Evolutionary conservation across 495 filamentous ascomycete species (phyloP).

Genomic region (Neurospora hispaniola): DNA sequence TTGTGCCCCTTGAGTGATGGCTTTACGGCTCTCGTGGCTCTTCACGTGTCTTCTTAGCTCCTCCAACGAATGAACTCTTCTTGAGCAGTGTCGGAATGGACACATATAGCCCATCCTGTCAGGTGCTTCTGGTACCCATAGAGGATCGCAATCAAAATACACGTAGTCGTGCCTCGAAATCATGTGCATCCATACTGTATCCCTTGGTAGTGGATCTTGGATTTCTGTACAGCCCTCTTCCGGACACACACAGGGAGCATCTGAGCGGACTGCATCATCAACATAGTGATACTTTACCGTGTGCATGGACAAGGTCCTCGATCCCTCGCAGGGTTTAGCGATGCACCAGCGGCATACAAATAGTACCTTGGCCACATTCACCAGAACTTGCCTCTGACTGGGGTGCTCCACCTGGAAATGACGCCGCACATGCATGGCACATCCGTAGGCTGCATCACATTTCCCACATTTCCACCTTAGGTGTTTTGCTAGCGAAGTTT

Average conservation of each 20-base stretch:
- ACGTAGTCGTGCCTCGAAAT: background rate
- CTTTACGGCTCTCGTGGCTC: background rate
- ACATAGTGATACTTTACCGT: too few species aligned
- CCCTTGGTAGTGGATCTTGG: background rate
- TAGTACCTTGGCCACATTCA: too few species aligned
- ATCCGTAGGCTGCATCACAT: background rate
- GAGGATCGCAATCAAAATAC: background rate
- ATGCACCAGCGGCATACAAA: background rate
- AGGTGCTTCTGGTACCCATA: background rate
- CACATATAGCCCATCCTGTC: background rate
- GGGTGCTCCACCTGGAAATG: background rate
- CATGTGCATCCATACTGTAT: background rate
- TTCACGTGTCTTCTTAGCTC: background rate
- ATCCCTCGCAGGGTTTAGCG: too few species aligned
- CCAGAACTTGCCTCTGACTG: too few species aligned
- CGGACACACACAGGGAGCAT: background rate
- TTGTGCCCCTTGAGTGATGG: background rate
- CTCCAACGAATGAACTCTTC: background rate
- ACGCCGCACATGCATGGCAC: background rate
- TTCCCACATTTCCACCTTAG: background rate
- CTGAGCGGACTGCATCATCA: too few species aligned
- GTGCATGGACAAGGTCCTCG: too few species aligned
- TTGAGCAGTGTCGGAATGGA: rapidly evolving
- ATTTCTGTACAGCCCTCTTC: background rate
- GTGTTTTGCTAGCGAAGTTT: too few species aligned